These are phyloP conservation scores for Allium sativum DNA, from an alignment of 106 monocot species.

Conservation along the genomic window DNA sequence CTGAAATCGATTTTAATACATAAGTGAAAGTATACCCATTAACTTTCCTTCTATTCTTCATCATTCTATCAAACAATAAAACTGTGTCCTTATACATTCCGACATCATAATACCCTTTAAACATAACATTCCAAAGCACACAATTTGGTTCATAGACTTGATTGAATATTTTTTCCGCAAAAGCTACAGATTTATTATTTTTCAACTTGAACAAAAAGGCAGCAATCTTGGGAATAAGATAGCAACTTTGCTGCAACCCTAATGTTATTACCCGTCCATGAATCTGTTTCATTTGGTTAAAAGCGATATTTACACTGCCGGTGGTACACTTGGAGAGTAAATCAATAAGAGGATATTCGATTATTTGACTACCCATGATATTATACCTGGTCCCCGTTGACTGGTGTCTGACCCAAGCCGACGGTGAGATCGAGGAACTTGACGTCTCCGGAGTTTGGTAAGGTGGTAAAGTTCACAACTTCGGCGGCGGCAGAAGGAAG, in stretches of 20 bases:
- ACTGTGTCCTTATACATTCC: slow-evolving; percentile 20
- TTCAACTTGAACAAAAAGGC: slow-evolving; percentile 10
- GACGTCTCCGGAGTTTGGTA: slow-evolving; percentile 27
- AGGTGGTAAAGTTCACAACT: slow-evolving; percentile 13
- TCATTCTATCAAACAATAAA: slow-evolving; percentile 28
- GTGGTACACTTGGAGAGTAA: slow-evolving; percentile 24
- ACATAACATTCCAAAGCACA: slow-evolving; percentile 44
- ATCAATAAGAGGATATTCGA: slow-evolving; percentile 25
- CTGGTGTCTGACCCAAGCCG: slow-evolving; percentile 20
- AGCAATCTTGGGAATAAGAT: slow-evolving; percentile 25
- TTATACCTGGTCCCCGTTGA: slow-evolving; percentile 28
- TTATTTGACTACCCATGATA: neutral
- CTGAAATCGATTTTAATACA: slow-evolving; percentile 32
- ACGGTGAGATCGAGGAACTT: slow-evolving; percentile 30
- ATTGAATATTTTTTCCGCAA: slow-evolving; percentile 32
- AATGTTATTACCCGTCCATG: slow-evolving; percentile 26
- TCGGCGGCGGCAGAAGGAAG: neutral
- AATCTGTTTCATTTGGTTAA: slow-evolving; percentile 23
- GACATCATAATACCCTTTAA: slow-evolving; percentile 24
- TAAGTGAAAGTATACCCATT: slow-evolving; percentile 42
- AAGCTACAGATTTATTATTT: neutral
- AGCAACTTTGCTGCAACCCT: slow-evolving; percentile 30
- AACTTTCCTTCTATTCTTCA: slow-evolving; percentile 9
- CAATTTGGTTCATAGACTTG: slow-evolving; percentile 14
- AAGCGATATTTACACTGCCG: too few relatives aligned